These are phyloP conservation scores for Plicaturopsis crispa DNA, from an alignment of 768 basidiomycete species.

Conservation along the genomic window DNA sequence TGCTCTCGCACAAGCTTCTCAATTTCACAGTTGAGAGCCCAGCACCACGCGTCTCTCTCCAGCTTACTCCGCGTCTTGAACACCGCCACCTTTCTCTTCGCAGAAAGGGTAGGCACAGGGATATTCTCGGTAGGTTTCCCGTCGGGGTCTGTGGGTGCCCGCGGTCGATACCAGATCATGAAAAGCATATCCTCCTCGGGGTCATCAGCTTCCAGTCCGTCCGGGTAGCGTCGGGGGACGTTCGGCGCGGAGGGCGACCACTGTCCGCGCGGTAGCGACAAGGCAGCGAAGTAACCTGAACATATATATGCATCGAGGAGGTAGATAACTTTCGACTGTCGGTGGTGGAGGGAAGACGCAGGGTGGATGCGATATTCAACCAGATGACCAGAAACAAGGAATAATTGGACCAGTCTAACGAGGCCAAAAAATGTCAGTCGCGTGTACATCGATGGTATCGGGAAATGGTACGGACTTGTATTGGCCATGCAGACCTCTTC, in stretches of 20 bases:
- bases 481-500: slow-evolving; percentile 63
- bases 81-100: slow-evolving; percentile 53
- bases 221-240: slow-evolving; percentile 72
- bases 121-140: slow-evolving; percentile 6
- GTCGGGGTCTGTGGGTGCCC: slow-evolving; percentile 17
- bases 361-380: slow-evolving; percentile 63
- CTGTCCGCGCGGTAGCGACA: slow-evolving; percentile 56
- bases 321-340: slow-evolving; percentile 45
- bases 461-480: slow-evolving; percentile 56
- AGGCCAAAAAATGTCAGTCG: neutral
- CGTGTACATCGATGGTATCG: neutral
- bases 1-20: slow-evolving; percentile 67
- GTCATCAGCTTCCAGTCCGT: slow-evolving; percentile 86
- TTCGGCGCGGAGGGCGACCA: slow-evolving; percentile 44
- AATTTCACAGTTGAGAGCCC: slow-evolving; percentile 87
- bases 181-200: slow-evolving; percentile 85
- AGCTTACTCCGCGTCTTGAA: slow-evolving; percentile 75
- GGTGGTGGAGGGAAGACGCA: slow-evolving; percentile 47
- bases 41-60: slow-evolving; percentile 93
- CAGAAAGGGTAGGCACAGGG: slow-evolving; percentile 43
- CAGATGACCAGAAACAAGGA: slow-evolving; percentile 71
- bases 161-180: slow-evolving; percentile 62
- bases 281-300: slow-evolving; percentile 79
- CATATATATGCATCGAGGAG: slow-evolving; percentile 74
- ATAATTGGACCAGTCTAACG: slow-evolving; percentile 57